These are phyloP conservation scores for Blastocystis sp. DNA, from an alignment of 352 stramenopile species.

Conservation along the genomic window DNA sequence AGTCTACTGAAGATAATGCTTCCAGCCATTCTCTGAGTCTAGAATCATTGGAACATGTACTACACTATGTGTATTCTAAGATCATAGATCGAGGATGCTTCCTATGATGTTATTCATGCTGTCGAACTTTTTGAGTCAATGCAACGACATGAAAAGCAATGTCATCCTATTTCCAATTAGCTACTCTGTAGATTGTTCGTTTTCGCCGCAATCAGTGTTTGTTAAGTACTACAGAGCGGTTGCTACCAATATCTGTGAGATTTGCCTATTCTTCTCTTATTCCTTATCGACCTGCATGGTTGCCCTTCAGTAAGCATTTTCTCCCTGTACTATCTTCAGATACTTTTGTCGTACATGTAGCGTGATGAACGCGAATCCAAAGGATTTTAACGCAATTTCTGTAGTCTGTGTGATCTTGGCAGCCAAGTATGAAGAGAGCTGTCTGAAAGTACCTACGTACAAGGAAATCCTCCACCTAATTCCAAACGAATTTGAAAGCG, in stretches of 20 bases:
- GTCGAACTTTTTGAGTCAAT: background rate
- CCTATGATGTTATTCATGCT: background rate
- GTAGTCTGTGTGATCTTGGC: background rate
- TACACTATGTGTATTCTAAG: background rate
- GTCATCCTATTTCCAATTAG: background rate
- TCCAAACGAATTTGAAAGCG: background rate
- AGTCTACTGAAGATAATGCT: background rate
- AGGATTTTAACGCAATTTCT: background rate
- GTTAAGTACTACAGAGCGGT: background rate
- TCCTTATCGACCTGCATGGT: background rate
- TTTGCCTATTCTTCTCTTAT: background rate
- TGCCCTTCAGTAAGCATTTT: background rate
- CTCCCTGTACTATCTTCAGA: background rate
- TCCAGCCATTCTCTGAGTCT: background rate
- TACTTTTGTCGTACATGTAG: background rate
- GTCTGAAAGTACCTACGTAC: background rate
- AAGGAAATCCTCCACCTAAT: background rate
- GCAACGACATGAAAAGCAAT: background rate
- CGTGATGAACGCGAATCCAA: background rate
- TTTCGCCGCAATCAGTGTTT: background rate
- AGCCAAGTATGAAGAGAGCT: background rate
- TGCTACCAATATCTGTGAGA: background rate
- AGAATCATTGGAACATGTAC: background rate
- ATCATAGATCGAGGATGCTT: background rate
- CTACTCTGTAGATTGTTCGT: background rate